These are phyloP conservation scores for Senecio squalidus DNA, from an alignment of 140 eudicot genomes.

Conservation along the genomic window DNA sequence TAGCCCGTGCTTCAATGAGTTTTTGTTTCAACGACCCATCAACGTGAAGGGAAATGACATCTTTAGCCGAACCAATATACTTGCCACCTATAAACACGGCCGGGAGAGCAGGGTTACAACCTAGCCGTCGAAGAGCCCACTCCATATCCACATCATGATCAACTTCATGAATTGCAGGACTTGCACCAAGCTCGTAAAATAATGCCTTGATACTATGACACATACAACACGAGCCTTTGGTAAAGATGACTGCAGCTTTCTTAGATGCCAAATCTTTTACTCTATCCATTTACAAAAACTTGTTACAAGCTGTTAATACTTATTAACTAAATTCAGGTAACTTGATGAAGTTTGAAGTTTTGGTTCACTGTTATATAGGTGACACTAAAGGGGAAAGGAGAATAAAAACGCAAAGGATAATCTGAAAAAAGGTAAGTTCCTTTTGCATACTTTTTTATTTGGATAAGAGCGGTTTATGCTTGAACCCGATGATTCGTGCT, in stretches of 20 bases:
- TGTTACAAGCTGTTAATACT: background rate
- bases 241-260: conserved; percentile 88
- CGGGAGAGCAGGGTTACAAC: conserved; percentile 66
- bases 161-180: conserved; percentile 77
- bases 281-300: conserved; percentile 43
- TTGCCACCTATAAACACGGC: conserved; percentile 79
- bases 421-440: conserved; percentile 23
- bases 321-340: conserved; percentile 7
- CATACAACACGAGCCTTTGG: conserved; percentile 87
- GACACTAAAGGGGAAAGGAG: conserved; percentile 7
- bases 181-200: conserved; percentile 79
- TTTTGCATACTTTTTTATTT: conserved; percentile 32
- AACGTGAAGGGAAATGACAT: conserved; percentile 73
- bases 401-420: conserved; percentile 15
- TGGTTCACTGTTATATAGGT: conserved; percentile 44
- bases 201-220: conserved; percentile 77
- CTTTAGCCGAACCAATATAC: conserved; percentile 70
- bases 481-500: conserved; percentile 36
- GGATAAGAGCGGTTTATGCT: conserved; percentile 41
- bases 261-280: conserved; percentile 60
- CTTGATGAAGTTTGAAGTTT: conserved; percentile 29
- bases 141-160: conserved; percentile 73
- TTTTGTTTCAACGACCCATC: conserved; percentile 60
- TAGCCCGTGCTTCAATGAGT: conserved; percentile 76
- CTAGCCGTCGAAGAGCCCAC: conserved; percentile 49